These are phyloP conservation scores for Trebouxiophyceae sp. DNA, from an alignment of 163 green algal genomes.

Conservation along the genomic window DNA sequence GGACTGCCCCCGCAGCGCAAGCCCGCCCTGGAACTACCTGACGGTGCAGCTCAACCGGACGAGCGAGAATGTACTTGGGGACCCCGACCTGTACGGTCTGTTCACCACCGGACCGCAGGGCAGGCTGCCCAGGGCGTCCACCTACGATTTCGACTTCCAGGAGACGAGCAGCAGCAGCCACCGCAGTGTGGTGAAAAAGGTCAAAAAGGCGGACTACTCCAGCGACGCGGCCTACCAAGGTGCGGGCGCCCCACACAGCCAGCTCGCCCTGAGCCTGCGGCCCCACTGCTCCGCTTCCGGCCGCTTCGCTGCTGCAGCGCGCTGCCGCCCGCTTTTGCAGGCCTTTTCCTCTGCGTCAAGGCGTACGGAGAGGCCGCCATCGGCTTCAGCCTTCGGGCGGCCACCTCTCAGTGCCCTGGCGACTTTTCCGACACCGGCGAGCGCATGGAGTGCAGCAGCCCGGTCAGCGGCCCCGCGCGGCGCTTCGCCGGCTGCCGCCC, in stretches of 20 bases:
- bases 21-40: conserved; percentile 30
- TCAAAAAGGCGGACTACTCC: conserved; percentile 23
- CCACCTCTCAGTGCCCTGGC: conserved; percentile 19
- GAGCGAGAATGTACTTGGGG: conserved; percentile 19
- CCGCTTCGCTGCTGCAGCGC: too few species aligned
- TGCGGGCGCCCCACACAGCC: neutral
- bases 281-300: too few species aligned
- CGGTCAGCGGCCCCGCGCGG: conserved; percentile 9
- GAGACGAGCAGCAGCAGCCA: conserved; percentile 30
- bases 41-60: conserved; percentile 32
- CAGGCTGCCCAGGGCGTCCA: neutral
- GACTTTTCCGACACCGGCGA: conserved; percentile 18
- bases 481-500: conserved; percentile 26
- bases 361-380: conserved; percentile 20
- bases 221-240: neutral
- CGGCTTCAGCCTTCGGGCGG: conserved; percentile 20
- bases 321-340: conserved; percentile 1
- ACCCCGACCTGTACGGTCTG: conserved; percentile 46
- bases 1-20: neutral
- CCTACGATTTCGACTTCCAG: conserved; percentile 27
- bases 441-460: conserved; percentile 25
- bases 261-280: too few species aligned
- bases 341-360: conserved; percentile 37
- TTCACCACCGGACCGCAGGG: conserved; percentile 2
- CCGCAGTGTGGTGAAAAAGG: conserved; percentile 16